A percentile compares a stretch with the other conserved stretches of the same genome.
These are phyloP conservation scores for Talaromyces sp. DNA, from an alignment of 2,329 filamentous ascomycete genomes.

Conservation along the genomic window DNA sequence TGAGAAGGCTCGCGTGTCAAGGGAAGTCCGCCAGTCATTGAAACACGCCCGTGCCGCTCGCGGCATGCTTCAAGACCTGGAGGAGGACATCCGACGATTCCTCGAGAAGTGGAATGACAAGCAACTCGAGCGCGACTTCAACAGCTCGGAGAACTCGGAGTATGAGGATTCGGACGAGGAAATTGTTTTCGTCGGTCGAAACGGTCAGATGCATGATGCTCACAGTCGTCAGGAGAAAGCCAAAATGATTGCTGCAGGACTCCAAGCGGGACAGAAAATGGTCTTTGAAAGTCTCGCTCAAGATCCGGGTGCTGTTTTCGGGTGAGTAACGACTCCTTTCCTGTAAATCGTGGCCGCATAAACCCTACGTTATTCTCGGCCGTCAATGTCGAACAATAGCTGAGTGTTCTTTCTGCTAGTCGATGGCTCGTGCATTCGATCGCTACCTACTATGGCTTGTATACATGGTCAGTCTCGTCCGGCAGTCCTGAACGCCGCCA, in stretches of 20 bases:
- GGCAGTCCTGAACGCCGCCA: conserved; percentile 68
- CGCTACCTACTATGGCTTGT: conserved; percentile 84
- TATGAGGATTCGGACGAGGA: conserved; percentile 66
- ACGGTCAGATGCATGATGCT: conserved; percentile 60
- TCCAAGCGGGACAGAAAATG: conserved; percentile 61
- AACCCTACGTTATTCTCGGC: background rate
- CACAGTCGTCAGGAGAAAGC: conserved; percentile 52
- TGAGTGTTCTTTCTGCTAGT: conserved; percentile 42
- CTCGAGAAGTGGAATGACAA: conserved; percentile 59
- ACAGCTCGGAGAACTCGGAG: conserved; percentile 39
- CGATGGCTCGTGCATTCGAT: conserved; percentile 93
- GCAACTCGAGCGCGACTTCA: conserved; percentile 47
- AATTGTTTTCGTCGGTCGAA: conserved; percentile 80
- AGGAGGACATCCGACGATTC: conserved; percentile 77
- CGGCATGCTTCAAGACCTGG: conserved; percentile 74
- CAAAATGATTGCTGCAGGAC: conserved; percentile 42
- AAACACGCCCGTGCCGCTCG: conserved; percentile 78
- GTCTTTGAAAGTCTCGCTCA: conserved; percentile 76
- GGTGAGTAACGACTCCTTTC: conserved; percentile 52
- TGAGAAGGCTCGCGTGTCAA: conserved; percentile 58
- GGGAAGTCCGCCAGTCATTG: conserved; percentile 72
- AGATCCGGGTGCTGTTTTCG: conserved; percentile 75
- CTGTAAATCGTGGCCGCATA: background rate
- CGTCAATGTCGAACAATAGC: conserved; percentile 20
- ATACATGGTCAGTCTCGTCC: conserved; percentile 74